A percentile compares a stretch with the other conserved stretches of the same genome.
Evolutionary conservation across 345 rosid genomes (phyloP).

Genomic region (Hypericum perforatum): DNA sequence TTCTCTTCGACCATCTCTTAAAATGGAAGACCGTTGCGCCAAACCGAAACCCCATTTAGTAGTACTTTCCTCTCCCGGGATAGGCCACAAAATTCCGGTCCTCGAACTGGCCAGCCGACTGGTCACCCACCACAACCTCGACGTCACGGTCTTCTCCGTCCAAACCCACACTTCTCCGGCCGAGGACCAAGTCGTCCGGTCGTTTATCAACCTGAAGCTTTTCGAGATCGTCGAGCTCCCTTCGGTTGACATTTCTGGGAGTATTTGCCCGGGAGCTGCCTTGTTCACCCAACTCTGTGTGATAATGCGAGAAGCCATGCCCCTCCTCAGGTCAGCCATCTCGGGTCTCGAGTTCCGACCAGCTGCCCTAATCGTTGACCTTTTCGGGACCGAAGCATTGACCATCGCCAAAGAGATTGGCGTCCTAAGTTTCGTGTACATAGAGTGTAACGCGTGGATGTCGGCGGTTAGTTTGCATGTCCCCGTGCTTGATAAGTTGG

Average conservation of each 20-base stretch:
- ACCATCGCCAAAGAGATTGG: not conserved
- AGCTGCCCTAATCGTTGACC: not conserved
- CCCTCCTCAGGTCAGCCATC: slow-evolving; percentile 5
- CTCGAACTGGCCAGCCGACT: slow-evolving; percentile 14
- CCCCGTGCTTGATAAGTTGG: not conserved
- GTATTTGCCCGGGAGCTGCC: not conserved
- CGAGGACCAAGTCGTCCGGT: not conserved
- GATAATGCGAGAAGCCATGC: slow-evolving; percentile 3
- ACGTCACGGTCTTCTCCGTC: slow-evolving; percentile 10
- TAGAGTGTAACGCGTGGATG: not conserved
- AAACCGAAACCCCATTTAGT: slow-evolving; percentile 10
- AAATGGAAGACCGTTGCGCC: too few relatives aligned
- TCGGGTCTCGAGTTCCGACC: not conserved
- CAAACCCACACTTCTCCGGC: slow-evolving; percentile 4
- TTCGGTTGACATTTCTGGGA: not conserved
- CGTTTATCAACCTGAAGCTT: not conserved
- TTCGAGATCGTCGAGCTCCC: slow-evolving; percentile 5
- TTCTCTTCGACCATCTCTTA: too few relatives aligned
- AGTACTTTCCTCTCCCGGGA: slow-evolving; percentile 13
- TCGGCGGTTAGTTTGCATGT: not conserved
- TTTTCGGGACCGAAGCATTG: not conserved
- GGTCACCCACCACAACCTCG: slow-evolving; percentile 5
- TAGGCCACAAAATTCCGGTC: slow-evolving; percentile 14
- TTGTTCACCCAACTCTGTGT: not conserved
- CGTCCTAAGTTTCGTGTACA: not conserved